Evolutionary conservation across 2,329 filamentous ascomycete species (phyloP), one percentile per base, ranked within the genome.

Genomic region (Colletotrichum lupini): DNA sequence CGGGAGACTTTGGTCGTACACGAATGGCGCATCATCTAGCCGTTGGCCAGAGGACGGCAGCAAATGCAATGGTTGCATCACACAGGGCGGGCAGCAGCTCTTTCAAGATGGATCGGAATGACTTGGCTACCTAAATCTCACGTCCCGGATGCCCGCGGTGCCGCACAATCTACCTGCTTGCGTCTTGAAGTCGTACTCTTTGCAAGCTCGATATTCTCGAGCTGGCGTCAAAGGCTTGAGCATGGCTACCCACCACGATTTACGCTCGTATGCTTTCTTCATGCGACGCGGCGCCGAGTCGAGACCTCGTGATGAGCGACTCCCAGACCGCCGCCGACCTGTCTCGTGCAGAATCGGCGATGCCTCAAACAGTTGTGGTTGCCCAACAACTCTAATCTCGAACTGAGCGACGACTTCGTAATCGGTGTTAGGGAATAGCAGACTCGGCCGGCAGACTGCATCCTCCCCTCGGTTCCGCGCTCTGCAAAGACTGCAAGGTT

Each of bases 381-480:
- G 55, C 24, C 58, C 65, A 72, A 53, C 58, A 73, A 70, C 67
- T 70, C 46, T 70, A 70, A 66, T 61, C 9, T 42, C 60, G 61
- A 30, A 63, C 59, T 68, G 42, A 14, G 37, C 66, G 55, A 55
- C n/a, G 11, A 42, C 57, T 49, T 37, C 24, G 35, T 58, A 32
- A 53, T 72, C 67, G 67, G 60, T 52, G 46, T 61, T 65, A 61
- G 67, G 70, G 30, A 22, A 30, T 60, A 64, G 53, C 11, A 30
- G n/a, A 65, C 59, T 73, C 60, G 70, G 67, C 70, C 60, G 55
- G 60, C 46, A 52, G 53, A 22, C 42, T 37, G 56, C 46, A 49
- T 11, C 49, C 52, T 35, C 53, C 56, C 59, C 70, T 42, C 37
- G 37, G 58, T 59, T 73, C 67, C 59, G 59, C 49, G 19, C 35